Evolutionary conservation across 768 basidiomycete species (phyloP).

Genomic region (Symmetrospora coprosmae): DNA sequence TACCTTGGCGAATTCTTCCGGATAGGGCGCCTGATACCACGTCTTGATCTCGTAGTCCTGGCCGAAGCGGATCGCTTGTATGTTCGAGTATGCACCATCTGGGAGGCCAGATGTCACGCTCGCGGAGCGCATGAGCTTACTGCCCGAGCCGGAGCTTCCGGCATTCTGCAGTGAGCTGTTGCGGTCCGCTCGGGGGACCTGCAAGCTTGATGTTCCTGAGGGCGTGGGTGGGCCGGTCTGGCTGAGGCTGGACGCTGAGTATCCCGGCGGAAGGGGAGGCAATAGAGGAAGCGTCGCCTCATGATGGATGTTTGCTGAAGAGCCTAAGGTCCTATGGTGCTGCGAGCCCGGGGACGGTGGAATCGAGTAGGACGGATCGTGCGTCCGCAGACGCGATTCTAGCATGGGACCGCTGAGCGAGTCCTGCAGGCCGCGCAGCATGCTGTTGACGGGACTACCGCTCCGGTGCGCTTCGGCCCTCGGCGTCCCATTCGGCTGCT

Average conservation of each 20-base stretch:
- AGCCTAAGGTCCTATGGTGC: too few species aligned
- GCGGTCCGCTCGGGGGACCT: conserved; percentile 33
- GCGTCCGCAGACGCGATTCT: not conserved
- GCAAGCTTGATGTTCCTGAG: conserved; percentile 17
- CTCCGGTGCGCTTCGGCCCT: too few species aligned
- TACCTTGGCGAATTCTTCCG: conserved; percentile 85
- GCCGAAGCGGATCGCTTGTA: conserved; percentile 42
- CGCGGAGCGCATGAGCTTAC: not conserved
- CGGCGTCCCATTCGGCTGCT: too few species aligned
- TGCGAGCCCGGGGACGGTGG: too few species aligned
- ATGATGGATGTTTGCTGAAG: too few species aligned
- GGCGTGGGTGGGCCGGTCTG: conserved; percentile 36
- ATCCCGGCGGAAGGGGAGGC: too few species aligned
- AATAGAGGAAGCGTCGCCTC: too few species aligned
- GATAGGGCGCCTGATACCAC: conserved; percentile 98
- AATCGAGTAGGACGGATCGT: not conserved
- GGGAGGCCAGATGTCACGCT: conserved; percentile 19
- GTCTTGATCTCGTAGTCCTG: conserved; percentile 81
- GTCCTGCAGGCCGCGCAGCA: not conserved
- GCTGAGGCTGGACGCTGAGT: conserved; percentile 39
- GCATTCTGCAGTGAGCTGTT: too few species aligned
- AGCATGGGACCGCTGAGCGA: conserved; percentile 5
- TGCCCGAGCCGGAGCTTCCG: too few species aligned
- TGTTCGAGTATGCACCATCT: conserved; percentile 27
- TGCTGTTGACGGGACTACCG: not conserved